Conservation (phyloP, 1,139 yeast species). For the Saccharomyces hybrid region DNA sequence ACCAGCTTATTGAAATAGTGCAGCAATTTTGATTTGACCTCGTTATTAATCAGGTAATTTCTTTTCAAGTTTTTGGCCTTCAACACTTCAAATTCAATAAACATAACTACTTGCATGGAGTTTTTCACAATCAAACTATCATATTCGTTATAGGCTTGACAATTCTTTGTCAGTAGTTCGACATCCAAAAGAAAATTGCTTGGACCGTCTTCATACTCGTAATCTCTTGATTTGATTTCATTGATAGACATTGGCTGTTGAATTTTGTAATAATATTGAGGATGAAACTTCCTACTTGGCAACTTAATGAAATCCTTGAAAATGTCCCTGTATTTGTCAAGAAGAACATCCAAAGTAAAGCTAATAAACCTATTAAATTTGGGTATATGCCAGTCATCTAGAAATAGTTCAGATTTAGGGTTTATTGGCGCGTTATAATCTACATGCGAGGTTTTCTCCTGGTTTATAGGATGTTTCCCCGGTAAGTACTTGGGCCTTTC, state of each 20-base stretch:
- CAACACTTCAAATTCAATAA: slow-evolving; percentile 28
- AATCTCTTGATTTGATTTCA: slow-evolving; percentile 49
- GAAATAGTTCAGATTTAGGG: slow-evolving; percentile 27
- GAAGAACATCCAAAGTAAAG: slow-evolving; percentile 29
- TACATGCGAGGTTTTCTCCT: slow-evolving; percentile 17
- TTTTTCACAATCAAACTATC: slow-evolving; percentile 56
- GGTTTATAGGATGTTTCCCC: slow-evolving; percentile 30
- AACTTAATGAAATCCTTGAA: slow-evolving; percentile 55
- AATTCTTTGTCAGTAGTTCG: slow-evolving; percentile 50
- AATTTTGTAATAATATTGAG: slow-evolving; percentile 71
- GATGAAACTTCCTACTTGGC: slow-evolving; percentile 69
- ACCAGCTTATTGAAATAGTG: slow-evolving; percentile 36
- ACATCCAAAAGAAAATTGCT: slow-evolving; percentile 45
- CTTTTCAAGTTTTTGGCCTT: slow-evolving; percentile 31
- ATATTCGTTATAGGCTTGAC: slow-evolving; percentile 53
- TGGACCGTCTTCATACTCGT: slow-evolving; percentile 33
- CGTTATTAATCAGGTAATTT: slow-evolving; percentile 26
- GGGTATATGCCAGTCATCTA: slow-evolving; percentile 30
- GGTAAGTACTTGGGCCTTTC: slow-evolving; percentile 18
- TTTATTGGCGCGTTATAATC: slow-evolving; percentile 26
- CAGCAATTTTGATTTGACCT: slow-evolving; percentile 22
- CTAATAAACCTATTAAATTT: slow-evolving; percentile 29
- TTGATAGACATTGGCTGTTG: slow-evolving; percentile 57
- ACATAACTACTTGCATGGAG: slow-evolving; percentile 36
- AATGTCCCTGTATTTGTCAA: slow-evolving; percentile 32